Conservation (phyloP, 345 rosid genomes). For the Aquilaria malaccensis region DNA sequence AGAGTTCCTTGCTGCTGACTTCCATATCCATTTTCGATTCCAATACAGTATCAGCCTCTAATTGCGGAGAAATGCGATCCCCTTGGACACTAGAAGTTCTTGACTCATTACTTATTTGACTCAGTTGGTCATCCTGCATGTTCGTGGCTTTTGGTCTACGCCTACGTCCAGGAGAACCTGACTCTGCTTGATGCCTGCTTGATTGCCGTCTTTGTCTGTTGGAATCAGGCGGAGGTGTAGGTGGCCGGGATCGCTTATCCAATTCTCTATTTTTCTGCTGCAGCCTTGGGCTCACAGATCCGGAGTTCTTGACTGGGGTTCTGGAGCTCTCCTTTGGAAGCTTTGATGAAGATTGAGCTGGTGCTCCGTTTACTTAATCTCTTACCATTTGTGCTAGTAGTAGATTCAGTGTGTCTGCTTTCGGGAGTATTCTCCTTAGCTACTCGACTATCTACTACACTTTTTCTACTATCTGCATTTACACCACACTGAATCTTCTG, state of each 20-base stretch:
- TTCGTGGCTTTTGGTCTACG: slow-evolving; percentile 36
- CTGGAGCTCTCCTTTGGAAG: slow-evolving; percentile 43
- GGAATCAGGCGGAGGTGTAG: slow-evolving; percentile 70
- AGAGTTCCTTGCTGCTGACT: slow-evolving; percentile 26
- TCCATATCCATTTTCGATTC: slow-evolving; percentile 30
- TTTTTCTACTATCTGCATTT: slow-evolving; percentile 30
- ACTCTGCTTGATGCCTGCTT: slow-evolving; percentile 34
- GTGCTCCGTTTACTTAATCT: slow-evolving; percentile 33
- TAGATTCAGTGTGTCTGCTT: slow-evolving; percentile 30
- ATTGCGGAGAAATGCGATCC: slow-evolving; percentile 45
- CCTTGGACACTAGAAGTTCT: slow-evolving; percentile 51
- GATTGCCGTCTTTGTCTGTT: slow-evolving; percentile 48
- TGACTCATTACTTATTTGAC: slow-evolving; percentile 70
- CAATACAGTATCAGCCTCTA: slow-evolving; percentile 35
- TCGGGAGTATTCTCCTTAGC: slow-evolving; percentile 39
- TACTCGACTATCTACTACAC: slow-evolving; percentile 25
- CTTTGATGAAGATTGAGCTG: slow-evolving; percentile 36
- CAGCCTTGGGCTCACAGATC: slow-evolving; percentile 74
- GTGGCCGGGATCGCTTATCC: slow-evolving; percentile 77
- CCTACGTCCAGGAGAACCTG: slow-evolving; percentile 56
- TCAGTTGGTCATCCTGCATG: slow-evolving; percentile 63
- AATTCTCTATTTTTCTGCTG: slow-evolving; percentile 68
- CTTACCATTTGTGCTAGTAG: slow-evolving; percentile 40
- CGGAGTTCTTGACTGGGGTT: slow-evolving; percentile 42
- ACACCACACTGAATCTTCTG: slow-evolving; percentile 35